Conservation (phyloP, 192 early-diverging fungal species). For the Coemansia erecta region DNA sequence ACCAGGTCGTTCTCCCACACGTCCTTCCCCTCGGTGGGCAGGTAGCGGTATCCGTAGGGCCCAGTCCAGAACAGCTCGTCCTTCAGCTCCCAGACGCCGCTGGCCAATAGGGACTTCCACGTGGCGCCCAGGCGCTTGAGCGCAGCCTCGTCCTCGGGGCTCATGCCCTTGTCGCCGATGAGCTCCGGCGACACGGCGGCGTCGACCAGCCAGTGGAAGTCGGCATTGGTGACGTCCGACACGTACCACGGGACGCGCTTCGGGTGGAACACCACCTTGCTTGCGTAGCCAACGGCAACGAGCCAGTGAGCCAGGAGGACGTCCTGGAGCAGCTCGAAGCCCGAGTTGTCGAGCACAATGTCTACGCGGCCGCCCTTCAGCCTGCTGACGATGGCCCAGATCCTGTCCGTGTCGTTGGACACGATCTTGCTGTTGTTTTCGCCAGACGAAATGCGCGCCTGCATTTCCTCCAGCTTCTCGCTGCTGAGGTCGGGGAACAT, state of each 20-base stretch:
- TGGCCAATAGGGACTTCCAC: constrained; percentile 67
- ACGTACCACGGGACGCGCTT: constrained; percentile 97
- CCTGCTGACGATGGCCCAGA: constrained; percentile 60
- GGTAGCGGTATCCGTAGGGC: constrained; percentile 76
- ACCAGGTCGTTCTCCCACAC: constrained; percentile 60
- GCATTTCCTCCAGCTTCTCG: constrained; percentile 69
- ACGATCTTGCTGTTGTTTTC: constrained; percentile 60
- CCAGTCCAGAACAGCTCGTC: constrained; percentile 85
- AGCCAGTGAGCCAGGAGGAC: constrained; percentile 85
- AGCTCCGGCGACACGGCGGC: constrained; percentile 21
- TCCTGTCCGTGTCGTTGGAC: constrained; percentile 65
- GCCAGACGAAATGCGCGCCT: constrained; percentile 52
- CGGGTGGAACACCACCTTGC: constrained; percentile 73
- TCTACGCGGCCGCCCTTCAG: constrained; percentile 66
- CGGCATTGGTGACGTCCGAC: constrained; percentile 80
- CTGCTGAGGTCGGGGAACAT: constrained; percentile 68
- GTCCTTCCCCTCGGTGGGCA: constrained; percentile 64
- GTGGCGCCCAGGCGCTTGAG: constrained; percentile 56
- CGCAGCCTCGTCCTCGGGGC: constrained; percentile 32
- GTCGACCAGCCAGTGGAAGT: constrained; percentile 69
- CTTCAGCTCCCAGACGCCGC: constrained; percentile 64
- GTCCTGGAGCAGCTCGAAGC: constrained; percentile 90
- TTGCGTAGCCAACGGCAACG: constrained; percentile 62
- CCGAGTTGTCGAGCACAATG: constrained; percentile 88
- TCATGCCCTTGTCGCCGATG: constrained; percentile 21